phyloP scores from a whole-genome alignment of 768 basidiomycete genomes.

The Ephemerocybe angulata region DNA sequence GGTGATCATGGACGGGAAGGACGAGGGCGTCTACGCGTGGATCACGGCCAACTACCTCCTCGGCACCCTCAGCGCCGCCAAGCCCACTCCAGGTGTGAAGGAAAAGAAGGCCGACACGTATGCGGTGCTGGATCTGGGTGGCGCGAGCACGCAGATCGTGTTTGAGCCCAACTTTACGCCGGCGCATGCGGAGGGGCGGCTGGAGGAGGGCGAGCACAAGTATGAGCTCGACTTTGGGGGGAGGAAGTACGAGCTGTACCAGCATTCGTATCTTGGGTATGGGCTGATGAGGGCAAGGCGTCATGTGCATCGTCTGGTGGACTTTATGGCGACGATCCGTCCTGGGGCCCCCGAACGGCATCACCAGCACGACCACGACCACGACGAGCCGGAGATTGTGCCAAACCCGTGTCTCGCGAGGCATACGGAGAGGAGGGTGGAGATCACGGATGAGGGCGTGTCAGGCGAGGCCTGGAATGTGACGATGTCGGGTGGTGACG shows the following conservation, averaged over 20 bases:
- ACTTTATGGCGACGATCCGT: constrained; percentile 68
- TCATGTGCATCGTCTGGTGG: constrained; percentile 84
- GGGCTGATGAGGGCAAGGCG: constrained; percentile 86
- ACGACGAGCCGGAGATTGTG: constrained; percentile 24
- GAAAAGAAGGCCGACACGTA: constrained; percentile 40
- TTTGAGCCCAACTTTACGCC: constrained; percentile 72
- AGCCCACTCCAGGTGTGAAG: constrained; percentile 21
- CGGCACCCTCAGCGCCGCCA: constrained; percentile 56
- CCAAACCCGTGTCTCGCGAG: constrained; percentile 82
- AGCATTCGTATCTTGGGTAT: constrained; percentile 97
- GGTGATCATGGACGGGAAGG: constrained; percentile 89
- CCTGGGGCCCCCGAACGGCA: constrained; percentile 15
- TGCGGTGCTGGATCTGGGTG: constrained; percentile 94
- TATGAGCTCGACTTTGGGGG: constrained; percentile 80
- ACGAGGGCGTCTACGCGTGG: constrained; percentile 99
- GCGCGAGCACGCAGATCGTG: constrained; percentile 96
- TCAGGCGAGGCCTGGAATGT: constrained; percentile 50
- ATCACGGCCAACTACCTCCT: constrained; percentile 95
- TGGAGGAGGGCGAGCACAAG: constrained; percentile 86
- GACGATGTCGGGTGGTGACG: constrained; percentile 79
- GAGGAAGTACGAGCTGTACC: constrained; percentile 73
- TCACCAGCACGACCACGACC: constrained; percentile 12
- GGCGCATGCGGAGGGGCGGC: constrained; percentile 28
- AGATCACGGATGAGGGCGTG: constrained; percentile 52
- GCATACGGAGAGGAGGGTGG: constrained; percentile 59